Evolutionary conservation across 805 yeast genomes (phyloP), one percentile per base, ranked within the genome.

Genomic region (Zygosaccharomyces gambellarensis): DNA sequence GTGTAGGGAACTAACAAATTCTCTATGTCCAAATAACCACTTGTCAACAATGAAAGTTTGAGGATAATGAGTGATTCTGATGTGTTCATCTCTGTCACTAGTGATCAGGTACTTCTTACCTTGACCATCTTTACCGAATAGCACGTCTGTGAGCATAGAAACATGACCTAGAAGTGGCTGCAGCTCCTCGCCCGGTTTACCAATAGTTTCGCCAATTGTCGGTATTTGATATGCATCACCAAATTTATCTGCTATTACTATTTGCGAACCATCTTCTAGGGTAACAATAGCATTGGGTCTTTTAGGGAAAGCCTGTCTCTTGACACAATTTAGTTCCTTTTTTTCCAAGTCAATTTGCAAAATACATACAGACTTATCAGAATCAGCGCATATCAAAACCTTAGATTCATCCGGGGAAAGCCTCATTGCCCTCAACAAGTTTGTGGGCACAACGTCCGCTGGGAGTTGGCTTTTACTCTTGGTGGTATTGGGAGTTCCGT

Each of bases 41-140:
- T 81, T 79, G 53, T 89, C 85, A 46, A 95, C 83, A 23, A 90
- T 80, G 58, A 74, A 88, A 3, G 90, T 73, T 54, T 83, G 77
- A 1, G 97, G 98, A 60, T 78, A 89, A 55, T 81, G 77, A 2
- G 96, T 80, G 14, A 94, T 75, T 64, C 95, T 79, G 54, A 94
- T 85, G 67, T 95, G 99, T 68, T 94, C 99, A 68, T 94, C 99
- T 69, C 99, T 79, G 71, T 94, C 99, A 34, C 90, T 82, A 1
- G 95, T 82, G 48, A 92, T 74, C 12, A 90, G 65, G 51, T 69
- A 85, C 39, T 66, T 47, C 51, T 78, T 77, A 7, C 74, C 77
- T 0, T 54, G 40, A 1, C 58, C 27, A 44, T 58, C 59, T 25
- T 44, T 49, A 2, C 53, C 49, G 43, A 59, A 45, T n/a, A 55